These are phyloP conservation scores for Quercus dentata DNA, from an alignment of 306 rosid species.

Conservation along the genomic window DNA sequence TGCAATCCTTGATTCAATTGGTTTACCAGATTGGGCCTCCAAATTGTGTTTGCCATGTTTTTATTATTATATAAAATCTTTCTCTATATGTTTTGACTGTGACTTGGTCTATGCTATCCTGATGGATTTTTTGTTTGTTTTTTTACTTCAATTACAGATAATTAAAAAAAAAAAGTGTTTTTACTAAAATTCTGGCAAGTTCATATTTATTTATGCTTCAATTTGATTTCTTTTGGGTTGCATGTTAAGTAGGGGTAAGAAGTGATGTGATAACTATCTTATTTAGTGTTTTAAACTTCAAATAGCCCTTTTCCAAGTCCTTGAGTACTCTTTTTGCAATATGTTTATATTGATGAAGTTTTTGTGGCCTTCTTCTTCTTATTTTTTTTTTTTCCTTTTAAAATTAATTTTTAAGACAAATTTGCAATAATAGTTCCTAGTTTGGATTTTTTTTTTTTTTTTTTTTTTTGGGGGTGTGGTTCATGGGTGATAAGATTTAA, in stretches of 20 bases:
- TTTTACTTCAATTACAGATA: background rate
- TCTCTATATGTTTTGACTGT: background rate
- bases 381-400: too few species aligned
- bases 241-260: background rate
- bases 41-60: background rate
- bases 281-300: background rate
- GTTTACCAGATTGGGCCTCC: constrained; percentile 9
- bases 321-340: background rate
- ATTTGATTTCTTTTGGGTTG: background rate
- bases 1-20: background rate
- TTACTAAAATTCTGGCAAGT: too few species aligned
- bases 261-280: background rate
- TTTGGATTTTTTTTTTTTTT: too few species aligned
- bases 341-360: background rate
- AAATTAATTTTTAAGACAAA: too few species aligned
- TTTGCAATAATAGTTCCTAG: too few species aligned
- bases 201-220: background rate
- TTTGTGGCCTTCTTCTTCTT: too few species aligned
- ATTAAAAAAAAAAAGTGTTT: background rate
- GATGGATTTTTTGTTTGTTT: background rate
- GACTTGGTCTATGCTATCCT: background rate
- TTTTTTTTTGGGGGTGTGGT: too few species aligned
- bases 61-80: background rate
- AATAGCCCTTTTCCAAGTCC: background rate
- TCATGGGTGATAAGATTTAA: too few species aligned